A percentile compares a stretch with the other conserved stretches of the same genome.
These are phyloP conservation scores for Spiromastix sp. DNA, from an alignment of 2,329 filamentous ascomycete genomes.

Conservation along the genomic window DNA sequence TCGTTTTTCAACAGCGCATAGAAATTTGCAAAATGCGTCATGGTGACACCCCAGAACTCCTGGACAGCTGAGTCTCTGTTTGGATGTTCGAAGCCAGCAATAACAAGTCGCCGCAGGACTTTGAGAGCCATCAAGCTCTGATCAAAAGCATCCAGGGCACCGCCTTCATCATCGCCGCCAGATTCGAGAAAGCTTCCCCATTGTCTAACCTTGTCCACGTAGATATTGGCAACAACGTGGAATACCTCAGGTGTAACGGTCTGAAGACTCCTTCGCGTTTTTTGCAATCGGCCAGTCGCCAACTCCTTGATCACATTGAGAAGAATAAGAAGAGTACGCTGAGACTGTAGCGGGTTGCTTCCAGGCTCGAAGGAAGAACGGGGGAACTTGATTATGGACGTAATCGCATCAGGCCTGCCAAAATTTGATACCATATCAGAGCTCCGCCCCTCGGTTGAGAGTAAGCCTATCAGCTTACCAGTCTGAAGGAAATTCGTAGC, in stretches of 20 bases:
- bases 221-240: constrained; percentile 68
- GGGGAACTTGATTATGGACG: constrained; percentile 51
- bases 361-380: constrained; percentile 43
- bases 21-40: constrained; percentile 68
- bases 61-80: constrained; percentile 66
- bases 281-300: constrained; percentile 64
- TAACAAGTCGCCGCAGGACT: constrained; percentile 64
- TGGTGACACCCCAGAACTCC: constrained; percentile 70
- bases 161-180: constrained; percentile 48
- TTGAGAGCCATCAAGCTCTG: constrained; percentile 74
- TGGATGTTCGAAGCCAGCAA: constrained; percentile 74
- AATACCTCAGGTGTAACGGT: constrained; percentile 73
- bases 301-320: constrained; percentile 87
- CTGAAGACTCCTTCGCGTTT: constrained; percentile 66
- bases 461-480: too few relatives aligned
- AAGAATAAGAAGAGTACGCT: constrained; percentile 64
- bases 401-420: constrained; percentile 39
- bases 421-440: constrained; percentile 5
- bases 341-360: constrained; percentile 55
- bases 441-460: neutral
- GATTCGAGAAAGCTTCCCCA: constrained; percentile 57
- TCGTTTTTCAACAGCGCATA: constrained; percentile 52
- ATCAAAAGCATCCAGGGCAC: constrained; percentile 54
- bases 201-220: constrained; percentile 58
- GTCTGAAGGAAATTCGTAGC: constrained; percentile 79